phyloP scores from a whole-genome alignment of 768 basidiomycete genomes.

The Ramaria sp. region DNA sequence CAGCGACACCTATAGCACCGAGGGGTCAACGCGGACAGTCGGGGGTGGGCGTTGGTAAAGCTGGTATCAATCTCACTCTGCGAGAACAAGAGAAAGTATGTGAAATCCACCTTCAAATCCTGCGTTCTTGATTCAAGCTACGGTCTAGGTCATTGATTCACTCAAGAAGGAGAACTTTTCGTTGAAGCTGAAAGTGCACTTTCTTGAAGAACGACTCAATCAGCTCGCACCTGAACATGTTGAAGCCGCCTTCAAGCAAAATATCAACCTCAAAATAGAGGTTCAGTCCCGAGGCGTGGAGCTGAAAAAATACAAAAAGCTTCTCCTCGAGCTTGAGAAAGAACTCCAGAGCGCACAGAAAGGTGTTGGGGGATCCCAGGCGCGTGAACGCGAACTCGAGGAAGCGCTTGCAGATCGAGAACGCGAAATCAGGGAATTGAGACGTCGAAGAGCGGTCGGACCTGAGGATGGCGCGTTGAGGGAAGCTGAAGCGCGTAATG shows the following conservation, averaged over 20 bases:
- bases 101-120: background rate
- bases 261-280: slow-evolving; percentile 87
- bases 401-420: slow-evolving; percentile 38
- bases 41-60: slow-evolving; percentile 26
- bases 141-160: slow-evolving; percentile 79
- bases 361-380: slow-evolving; percentile 27
- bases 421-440: slow-evolving; percentile 54
- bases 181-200: slow-evolving; percentile 91
- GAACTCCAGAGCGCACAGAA: slow-evolving; percentile 66
- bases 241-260: slow-evolving; percentile 84
- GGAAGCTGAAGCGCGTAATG: slow-evolving; percentile 50
- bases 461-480: slow-evolving; percentile 41
- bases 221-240: slow-evolving; percentile 88
- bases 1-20: slow-evolving; percentile 38
- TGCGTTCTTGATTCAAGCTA: slow-evolving; percentile 1
- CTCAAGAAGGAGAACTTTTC: slow-evolving; percentile 97
- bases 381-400: slow-evolving; percentile 67
- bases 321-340: slow-evolving; percentile 72
- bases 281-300: slow-evolving; percentile 84
- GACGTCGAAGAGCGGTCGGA: slow-evolving; percentile 35
- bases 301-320: slow-evolving; percentile 85
- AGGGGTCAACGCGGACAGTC: slow-evolving; percentile 35
- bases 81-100: slow-evolving; percentile 88
- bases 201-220: slow-evolving; percentile 86
- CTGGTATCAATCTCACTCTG: slow-evolving; percentile 55